Conservation (phyloP, 495 filamentous ascomycete genomes). For the Penicillium roqueforti region DNA sequence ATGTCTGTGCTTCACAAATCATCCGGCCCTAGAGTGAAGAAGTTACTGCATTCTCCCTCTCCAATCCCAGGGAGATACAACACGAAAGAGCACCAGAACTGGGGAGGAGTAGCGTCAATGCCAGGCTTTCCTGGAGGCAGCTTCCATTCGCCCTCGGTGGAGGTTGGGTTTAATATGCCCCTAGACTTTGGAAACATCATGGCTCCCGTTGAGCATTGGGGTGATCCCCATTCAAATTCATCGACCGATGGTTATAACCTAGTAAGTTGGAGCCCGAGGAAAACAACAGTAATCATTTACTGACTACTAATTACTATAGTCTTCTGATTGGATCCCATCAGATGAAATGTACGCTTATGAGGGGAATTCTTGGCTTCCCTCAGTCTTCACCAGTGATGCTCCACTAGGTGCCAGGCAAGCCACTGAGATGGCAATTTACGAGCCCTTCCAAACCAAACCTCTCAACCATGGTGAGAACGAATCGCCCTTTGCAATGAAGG, state of each 20-base stretch:
- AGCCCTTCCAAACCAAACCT: not conserved
- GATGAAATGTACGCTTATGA: not conserved
- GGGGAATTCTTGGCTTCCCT: not conserved
- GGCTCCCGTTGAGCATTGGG: constrained; percentile 3
- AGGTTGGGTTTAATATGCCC: not conserved
- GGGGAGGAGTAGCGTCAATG: not conserved
- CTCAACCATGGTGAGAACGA: not conserved
- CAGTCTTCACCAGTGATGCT: not conserved
- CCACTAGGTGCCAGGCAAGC: not conserved
- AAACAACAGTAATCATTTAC: not conserved
- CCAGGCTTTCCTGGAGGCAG: not conserved
- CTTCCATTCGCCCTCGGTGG: not conserved
- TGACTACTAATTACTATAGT: not conserved
- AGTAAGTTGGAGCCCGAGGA: not conserved
- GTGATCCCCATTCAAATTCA: constrained; percentile 1
- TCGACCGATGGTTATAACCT: not conserved
- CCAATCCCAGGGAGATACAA: not conserved
- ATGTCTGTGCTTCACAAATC: constrained; percentile 18
- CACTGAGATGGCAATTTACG: too few relatives aligned
- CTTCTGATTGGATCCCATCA: not conserved
- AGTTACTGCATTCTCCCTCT: not conserved
- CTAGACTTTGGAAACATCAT: not conserved
- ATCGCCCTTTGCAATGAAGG: not conserved
- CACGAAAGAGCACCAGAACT: not conserved
- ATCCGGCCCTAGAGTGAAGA: constrained; percentile 14